A percentile compares a stretch with the other conserved stretches of the same genome.
phyloP scores from a whole-genome alignment of 192 early-diverging fungal species.

The Coemansia sp. region DNA sequence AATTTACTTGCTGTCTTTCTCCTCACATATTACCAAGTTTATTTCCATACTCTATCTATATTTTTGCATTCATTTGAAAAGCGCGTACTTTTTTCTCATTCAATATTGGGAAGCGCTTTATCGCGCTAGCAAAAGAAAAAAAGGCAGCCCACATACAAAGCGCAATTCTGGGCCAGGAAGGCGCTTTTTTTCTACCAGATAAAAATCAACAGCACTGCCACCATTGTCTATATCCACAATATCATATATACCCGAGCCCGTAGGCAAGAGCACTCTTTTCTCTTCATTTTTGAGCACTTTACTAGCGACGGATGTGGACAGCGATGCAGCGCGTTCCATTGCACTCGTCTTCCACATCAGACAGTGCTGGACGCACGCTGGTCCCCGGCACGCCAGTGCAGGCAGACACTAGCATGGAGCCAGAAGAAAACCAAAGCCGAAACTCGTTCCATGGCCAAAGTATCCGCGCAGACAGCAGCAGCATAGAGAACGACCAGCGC shows the following conservation, averaged over 20 bases:
- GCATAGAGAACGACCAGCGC: background rate
- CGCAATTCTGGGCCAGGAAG: background rate
- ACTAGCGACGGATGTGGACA: slow-evolving; percentile 28
- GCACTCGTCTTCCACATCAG: slow-evolving; percentile 12
- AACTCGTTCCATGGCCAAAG: slow-evolving; percentile 7
- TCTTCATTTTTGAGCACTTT: background rate
- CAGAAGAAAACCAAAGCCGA: slow-evolving; percentile 2
- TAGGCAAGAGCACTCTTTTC: background rate
- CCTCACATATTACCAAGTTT: background rate
- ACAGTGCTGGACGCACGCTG: slow-evolving; percentile 22
- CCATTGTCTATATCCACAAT: background rate
- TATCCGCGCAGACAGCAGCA: background rate
- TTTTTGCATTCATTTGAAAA: background rate
- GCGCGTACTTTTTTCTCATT: background rate
- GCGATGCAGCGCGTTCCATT: slow-evolving; percentile 47
- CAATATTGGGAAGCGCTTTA: background rate
- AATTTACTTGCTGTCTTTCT: background rate
- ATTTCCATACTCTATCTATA: background rate
- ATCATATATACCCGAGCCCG: background rate
- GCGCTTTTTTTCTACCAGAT: background rate
- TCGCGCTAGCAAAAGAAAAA: background rate
- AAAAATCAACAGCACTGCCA: background rate
- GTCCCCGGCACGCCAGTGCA: slow-evolving; percentile 22
- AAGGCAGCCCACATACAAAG: background rate
- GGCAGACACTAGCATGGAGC: background rate